Evolutionary conservation across 2,329 filamentous ascomycete species (phyloP).

Genomic region (Pyrenophora seminiperda): DNA sequence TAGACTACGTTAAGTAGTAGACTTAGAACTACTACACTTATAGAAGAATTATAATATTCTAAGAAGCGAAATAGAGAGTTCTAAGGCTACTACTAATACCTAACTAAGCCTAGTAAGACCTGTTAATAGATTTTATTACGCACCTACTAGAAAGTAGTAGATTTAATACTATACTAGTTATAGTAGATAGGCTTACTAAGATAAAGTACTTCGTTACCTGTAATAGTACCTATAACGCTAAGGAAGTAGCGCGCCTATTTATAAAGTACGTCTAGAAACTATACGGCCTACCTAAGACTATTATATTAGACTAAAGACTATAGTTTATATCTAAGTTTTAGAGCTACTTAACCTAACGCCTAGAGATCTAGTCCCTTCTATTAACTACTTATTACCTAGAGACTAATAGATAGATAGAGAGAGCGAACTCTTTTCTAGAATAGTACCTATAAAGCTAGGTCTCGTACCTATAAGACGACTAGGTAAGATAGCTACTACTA

Average conservation of each 20-base stretch:
- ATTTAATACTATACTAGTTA: background rate
- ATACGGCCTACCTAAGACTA: background rate
- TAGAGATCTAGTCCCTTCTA: background rate
- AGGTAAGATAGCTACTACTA: background rate
- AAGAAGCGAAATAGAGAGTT: background rate
- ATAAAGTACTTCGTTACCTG: background rate
- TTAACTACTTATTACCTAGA: background rate
- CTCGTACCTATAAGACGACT: background rate
- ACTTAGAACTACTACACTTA: background rate
- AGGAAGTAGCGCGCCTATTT: background rate
- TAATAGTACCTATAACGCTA: background rate
- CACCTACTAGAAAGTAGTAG: background rate
- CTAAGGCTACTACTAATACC: slow-evolving; percentile 2
- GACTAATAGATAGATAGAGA: background rate
- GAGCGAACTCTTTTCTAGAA: background rate
- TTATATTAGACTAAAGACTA: background rate
- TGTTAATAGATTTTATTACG: slow-evolving; percentile 1
- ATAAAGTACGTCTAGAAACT: background rate
- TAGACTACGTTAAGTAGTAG: background rate
- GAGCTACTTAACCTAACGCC: background rate
- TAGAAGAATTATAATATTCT: background rate
- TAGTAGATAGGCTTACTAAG: background rate
- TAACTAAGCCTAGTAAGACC: background rate
- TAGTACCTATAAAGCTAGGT: background rate
- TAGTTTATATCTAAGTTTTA: background rate